Conservation (phyloP, 2,329 filamentous ascomycete species). For the Colletotrichum theobromicola region DNA sequence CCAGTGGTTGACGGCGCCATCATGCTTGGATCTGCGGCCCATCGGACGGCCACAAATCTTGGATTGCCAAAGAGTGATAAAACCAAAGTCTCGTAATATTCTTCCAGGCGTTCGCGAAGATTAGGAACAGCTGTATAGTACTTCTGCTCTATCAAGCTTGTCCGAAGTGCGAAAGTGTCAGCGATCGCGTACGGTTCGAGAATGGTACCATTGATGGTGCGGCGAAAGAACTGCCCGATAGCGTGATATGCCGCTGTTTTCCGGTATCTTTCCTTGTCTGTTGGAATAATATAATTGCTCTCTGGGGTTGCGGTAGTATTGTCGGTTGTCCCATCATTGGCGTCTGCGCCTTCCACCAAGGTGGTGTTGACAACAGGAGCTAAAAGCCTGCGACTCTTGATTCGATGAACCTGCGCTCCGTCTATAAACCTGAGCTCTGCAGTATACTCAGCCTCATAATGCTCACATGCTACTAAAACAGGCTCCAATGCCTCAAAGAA, state of each 20-base stretch:
- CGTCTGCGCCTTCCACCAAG: constrained; percentile 23
- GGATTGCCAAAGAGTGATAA: constrained; percentile 36
- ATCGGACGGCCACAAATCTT: constrained; percentile 34
- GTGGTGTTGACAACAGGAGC: constrained; percentile 32
- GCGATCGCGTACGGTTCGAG: constrained; percentile 25
- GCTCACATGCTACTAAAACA: constrained; percentile 36
- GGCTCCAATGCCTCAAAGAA: constrained; percentile 32
- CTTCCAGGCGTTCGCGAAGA: constrained; percentile 25
- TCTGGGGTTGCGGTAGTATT: constrained; percentile 30
- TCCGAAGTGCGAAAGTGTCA: constrained; percentile 38
- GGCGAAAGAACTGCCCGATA: constrained; percentile 32
- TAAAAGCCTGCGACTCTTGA: constrained; percentile 24
- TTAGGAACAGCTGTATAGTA: constrained; percentile 29
- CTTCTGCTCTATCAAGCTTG: constrained; percentile 38
- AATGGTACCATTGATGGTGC: constrained; percentile 33
- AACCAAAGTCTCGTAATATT: constrained; percentile 36
- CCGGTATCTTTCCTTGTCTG: constrained; percentile 27
- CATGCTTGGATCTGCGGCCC: constrained; percentile 27
- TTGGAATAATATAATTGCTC: constrained; percentile 29
- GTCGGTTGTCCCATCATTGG: constrained; percentile 35
- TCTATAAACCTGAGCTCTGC: constrained; percentile 31
- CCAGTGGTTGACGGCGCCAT: background rate
- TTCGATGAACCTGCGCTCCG: constrained; percentile 26
- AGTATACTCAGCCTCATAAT: constrained; percentile 36
- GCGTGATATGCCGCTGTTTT: constrained; percentile 34